Evolutionary conservation across 306 rosid species (phyloP), one percentile per base, ranked within the genome.

Genomic region (Cicer cuneatum): DNA sequence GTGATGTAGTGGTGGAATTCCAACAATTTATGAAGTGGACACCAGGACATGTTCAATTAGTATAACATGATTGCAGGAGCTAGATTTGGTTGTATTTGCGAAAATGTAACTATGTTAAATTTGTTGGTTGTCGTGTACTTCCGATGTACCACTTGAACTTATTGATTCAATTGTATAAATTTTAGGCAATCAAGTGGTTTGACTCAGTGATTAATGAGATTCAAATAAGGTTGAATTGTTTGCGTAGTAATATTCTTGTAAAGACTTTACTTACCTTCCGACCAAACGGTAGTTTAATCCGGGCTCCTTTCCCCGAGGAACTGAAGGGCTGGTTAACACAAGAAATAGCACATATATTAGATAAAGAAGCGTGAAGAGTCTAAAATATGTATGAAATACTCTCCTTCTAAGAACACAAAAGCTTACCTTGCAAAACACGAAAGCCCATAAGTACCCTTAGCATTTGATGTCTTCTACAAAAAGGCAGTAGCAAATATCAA

Each of bases 11-110:
- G 14, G 56, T 57, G 78, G 62, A 64, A 65, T 74, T 33, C 66
- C 21, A 24, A 13, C 12, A 19, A 37, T 64, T 47, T 58, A 37
- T 66, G 48, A 76, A 45, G 65, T 15, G 14, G 41, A 64, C 4
- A 29, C 5, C 59, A n/a, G n/a, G n/a, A n/a, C n/a, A 4, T 66
- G 35, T 61, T 72, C 38, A 52, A 60, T 80, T 57, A 67, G 52
- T 66, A 69, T 67, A 66, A 49, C 63, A 52, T 47, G 69, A 61
- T 54, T 40, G 11, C 19, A 11, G 46, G 66, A 42, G 45, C 72
- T 60, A 37, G 71, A 76, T 67, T 67, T 24, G 46, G 56, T 24
- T 72, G 35, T 76, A 53, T 33, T 18, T 64, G 61, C 9, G 70
- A 68, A 39, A 3, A 2, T 7, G 38, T 72, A 45, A 67, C 57